Evolutionary conservation across 306 rosid species (phyloP).

Genomic region (Lathyrus sativus): DNA sequence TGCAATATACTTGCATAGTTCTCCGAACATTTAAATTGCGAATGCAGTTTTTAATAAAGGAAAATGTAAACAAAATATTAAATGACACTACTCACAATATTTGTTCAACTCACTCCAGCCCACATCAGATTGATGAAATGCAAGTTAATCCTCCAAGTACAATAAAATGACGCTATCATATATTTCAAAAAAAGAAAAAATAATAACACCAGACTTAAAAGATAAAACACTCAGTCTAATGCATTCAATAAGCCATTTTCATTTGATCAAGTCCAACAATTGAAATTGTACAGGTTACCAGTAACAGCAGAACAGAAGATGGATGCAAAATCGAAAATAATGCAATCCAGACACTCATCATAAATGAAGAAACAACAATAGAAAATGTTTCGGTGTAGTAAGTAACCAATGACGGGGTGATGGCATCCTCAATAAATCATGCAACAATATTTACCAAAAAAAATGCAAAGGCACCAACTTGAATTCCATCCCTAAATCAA

Average conservation of each 20-base stretch:
- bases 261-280: not conserved
- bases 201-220: no score
- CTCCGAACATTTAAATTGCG: conserved; percentile 27
- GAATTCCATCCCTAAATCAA: not conserved
- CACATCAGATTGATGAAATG: no score
- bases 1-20: conserved; percentile 9
- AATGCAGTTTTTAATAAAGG: no score
- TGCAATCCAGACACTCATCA: not conserved
- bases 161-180: no score
- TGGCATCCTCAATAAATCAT: conserved; percentile 25
- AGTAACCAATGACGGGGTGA: not conserved
- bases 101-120: no score
- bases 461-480: conserved; percentile 4
- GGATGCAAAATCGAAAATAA: conserved; percentile 12
- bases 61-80: no score
- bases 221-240: not conserved
- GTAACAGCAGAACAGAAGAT: not conserved
- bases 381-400: not conserved
- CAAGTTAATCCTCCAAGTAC: no score
- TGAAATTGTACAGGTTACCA: not conserved
- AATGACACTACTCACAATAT: no score
- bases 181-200: no score
- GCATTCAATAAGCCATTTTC: not conserved
- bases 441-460: conserved; percentile 17
- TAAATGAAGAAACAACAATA: conserved; percentile 29